Conservation (phyloP, 2,329 filamentous ascomycete species). For the Colletotrichum siamense region DNA sequence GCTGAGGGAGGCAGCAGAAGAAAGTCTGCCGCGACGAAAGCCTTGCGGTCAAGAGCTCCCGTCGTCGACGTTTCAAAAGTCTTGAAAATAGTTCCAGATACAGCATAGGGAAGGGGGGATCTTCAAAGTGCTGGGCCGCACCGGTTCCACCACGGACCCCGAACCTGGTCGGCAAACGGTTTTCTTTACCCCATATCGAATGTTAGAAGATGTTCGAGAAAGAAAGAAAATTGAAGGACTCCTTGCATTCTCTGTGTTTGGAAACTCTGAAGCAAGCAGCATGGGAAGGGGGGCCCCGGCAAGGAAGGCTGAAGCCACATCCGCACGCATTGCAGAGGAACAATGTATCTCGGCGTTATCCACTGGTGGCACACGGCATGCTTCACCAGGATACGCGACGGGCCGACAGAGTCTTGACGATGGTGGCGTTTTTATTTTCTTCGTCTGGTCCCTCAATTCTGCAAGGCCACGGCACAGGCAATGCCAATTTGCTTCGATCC, state of each 20-base stretch:
- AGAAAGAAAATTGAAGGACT: not conserved
- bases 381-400: not conserved
- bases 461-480: not conserved
- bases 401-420: not conserved
- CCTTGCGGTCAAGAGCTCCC: not conserved
- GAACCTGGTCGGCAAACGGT: not conserved
- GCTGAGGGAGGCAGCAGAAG: not conserved
- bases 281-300: not conserved
- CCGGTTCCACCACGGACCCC: not conserved
- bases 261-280: not conserved
- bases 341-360: not conserved
- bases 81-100: not conserved
- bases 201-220: conserved; percentile 1
- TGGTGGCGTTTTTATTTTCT: not conserved
- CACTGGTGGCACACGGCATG: not conserved
- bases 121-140: not conserved
- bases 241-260: not conserved
- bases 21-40: not conserved
- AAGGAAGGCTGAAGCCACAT: not conserved
- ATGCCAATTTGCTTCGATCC: not conserved
- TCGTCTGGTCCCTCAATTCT: not conserved
- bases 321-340: not conserved
- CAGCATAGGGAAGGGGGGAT: not conserved
- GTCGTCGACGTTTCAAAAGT: conserved; percentile 10
- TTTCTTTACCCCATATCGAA: not conserved